Conservation (phyloP, 1,284 basidiomycete genomes). For the Ceratobasidium sp. region DNA sequence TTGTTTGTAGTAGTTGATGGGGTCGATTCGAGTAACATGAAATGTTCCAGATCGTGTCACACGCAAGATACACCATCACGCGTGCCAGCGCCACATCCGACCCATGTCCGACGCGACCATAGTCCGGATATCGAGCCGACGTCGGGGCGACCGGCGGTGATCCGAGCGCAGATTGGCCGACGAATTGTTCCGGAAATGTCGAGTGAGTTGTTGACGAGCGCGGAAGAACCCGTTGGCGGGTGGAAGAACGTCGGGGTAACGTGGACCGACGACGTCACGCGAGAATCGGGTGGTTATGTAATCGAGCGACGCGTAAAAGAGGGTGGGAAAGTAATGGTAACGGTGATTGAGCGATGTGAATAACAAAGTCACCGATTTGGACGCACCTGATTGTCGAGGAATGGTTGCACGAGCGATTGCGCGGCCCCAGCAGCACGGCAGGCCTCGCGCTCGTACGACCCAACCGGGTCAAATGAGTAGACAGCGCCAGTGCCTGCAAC, state of each 20-base stretch:
- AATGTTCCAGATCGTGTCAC: background rate
- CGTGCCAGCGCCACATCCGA: too few relatives aligned
- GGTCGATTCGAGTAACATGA: background rate
- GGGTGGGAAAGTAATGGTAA: conserved; percentile 1
- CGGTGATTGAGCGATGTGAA: conserved; percentile 44
- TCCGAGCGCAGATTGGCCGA: too few relatives aligned
- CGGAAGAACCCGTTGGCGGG: background rate
- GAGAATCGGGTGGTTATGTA: conserved; percentile 13
- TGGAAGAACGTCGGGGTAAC: conserved; percentile 2
- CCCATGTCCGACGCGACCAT: too few relatives aligned
- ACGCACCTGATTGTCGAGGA: conserved; percentile 91
- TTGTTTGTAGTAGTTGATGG: background rate
- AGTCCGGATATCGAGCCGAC: too few relatives aligned
- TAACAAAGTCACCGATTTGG: conserved; percentile 57
- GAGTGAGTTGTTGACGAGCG: too few relatives aligned
- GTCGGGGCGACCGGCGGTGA: too few relatives aligned
- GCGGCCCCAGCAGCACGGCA: conserved; percentile 94
- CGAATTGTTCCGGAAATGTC: too few relatives aligned
- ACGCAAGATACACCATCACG: conserved; percentile 19
- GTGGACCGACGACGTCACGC: conserved; percentile 23
- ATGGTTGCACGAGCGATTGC: conserved; percentile 88
- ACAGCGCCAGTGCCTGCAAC: conserved; percentile 88
- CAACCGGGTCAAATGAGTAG: conserved; percentile 96
- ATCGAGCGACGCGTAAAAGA: conserved; percentile 14
- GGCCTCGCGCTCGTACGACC: conserved; percentile 92